Percentiles rank a stretch among this genome's conserved stretches.
Conservation (phyloP, 345 rosid species). For the Linum usitatissimum region DNA sequence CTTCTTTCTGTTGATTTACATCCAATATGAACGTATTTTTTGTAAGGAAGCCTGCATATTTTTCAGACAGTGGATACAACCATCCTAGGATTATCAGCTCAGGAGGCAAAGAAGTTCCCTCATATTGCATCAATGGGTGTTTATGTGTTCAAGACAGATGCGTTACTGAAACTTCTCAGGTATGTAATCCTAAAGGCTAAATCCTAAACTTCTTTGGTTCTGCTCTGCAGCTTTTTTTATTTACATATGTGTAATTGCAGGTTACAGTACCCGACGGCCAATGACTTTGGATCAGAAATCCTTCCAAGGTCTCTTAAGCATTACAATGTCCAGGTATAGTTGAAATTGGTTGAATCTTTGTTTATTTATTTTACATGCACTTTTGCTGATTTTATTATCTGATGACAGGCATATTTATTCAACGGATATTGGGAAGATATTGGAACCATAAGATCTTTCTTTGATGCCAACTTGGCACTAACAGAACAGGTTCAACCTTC, state of each 20-base stretch:
- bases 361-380: background rate
- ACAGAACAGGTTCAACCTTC: constrained; percentile 41
- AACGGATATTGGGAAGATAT: constrained; percentile 83
- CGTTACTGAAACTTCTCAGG: constrained; percentile 57
- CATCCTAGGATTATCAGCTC: constrained; percentile 41
- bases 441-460: constrained; percentile 76
- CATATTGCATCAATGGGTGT: constrained; percentile 90
- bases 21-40: background rate
- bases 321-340: constrained; percentile 54
- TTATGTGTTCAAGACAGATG: constrained; percentile 66
- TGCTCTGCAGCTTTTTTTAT: background rate
- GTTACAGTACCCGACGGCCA: constrained; percentile 55
- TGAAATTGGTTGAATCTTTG: background rate
- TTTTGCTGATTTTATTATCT: background rate
- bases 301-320: constrained; percentile 57
- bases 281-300: constrained; percentile 85
- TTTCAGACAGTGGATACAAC: constrained; percentile 59
- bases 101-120: constrained; percentile 46
- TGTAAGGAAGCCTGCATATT: constrained; percentile 6
- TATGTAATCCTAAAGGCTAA: background rate
- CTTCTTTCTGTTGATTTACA: constrained; percentile 3
- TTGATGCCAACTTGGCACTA: constrained; percentile 78
- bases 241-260: constrained; percentile 8
- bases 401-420: constrained; percentile 51
- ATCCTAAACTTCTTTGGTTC: background rate